A percentile compares a stretch with the other conserved stretches of the same genome.
These are phyloP conservation scores for Sicyos edulis DNA, from an alignment of 306 rosid genomes.

Conservation along the genomic window DNA sequence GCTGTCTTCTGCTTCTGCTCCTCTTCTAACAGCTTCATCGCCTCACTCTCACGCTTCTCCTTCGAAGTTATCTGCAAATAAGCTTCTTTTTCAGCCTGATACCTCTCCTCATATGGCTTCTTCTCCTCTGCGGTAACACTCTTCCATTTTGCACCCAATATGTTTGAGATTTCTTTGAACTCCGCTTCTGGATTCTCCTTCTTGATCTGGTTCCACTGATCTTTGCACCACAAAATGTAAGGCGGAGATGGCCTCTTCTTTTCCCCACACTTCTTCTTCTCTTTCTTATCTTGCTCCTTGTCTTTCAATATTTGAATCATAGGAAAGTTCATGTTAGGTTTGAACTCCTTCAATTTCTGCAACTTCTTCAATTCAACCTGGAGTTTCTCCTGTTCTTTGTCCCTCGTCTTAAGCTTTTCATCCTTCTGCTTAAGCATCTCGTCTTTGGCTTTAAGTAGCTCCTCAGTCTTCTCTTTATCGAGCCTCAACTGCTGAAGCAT, in stretches of 20 bases:
- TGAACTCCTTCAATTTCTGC: slow-evolving; percentile 84
- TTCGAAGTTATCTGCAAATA: slow-evolving; percentile 52
- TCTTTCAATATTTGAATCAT: slow-evolving; percentile 40
- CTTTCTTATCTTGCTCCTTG: slow-evolving; percentile 54
- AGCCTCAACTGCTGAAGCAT: slow-evolving; percentile 50
- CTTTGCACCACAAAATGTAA: slow-evolving; percentile 79
- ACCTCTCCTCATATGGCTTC: slow-evolving; percentile 77
- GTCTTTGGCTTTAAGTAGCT: slow-evolving; percentile 65
- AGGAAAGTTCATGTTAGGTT: slow-evolving; percentile 69
- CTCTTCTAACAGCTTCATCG: slow-evolving; percentile 76
- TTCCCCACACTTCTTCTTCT: slow-evolving; percentile 55
- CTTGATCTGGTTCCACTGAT: slow-evolving; percentile 82
- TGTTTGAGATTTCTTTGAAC: slow-evolving; percentile 61
- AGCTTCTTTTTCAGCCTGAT: slow-evolving; percentile 61
- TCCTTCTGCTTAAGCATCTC: slow-evolving; percentile 63
- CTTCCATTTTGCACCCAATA: slow-evolving; percentile 88
- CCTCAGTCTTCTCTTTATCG: slow-evolving; percentile 79
- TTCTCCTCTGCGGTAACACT: slow-evolving; percentile 59
- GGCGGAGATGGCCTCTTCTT: slow-evolving; percentile 75
- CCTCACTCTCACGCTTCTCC: slow-evolving; percentile 83
- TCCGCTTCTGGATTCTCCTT: slow-evolving; percentile 77
- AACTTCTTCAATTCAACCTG: slow-evolving; percentile 67
- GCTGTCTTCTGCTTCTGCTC: slow-evolving; percentile 85
- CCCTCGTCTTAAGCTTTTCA: slow-evolving; percentile 59
- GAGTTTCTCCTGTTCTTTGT: slow-evolving; percentile 57